Base-by-base conservation (phyloP, 495 filamentous ascomycete genomes). In the Talaromyces proteolyticus region DNA sequence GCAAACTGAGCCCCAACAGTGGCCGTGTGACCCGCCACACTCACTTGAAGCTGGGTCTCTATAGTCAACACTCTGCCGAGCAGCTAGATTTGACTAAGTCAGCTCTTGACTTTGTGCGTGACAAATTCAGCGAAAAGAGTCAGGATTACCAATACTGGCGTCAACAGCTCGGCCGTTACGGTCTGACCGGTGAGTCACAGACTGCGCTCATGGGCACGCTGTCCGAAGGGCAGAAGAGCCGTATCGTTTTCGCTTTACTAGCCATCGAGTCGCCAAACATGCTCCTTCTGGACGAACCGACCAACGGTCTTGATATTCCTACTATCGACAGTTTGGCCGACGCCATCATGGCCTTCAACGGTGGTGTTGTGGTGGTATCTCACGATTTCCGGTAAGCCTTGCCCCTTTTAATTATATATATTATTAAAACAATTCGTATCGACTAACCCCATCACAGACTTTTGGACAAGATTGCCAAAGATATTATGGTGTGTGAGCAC, bases 121-220 rank as follows among this genome's bases (percentile, higher is more conserved):
- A 97, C 75, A 95, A 93, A 74, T 96, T 95, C 74, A 67, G 74
- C 52, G 76, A 85, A 56, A 88, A 91, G 70, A 86, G 79, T 50
- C 93, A 99, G 65, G 93, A 99, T 64, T 96, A 95, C 80, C 93
- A 99, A 73, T 99, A 95, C 77, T 99, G 93, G 93, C 79, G 93
- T 60, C 94, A 97, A 73, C 90, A 93, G 75, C 87, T 99, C 21
- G 93, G 93, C 56, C 79, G 83, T 55, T 99, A 97, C 62, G 93
- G 93, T 64, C 77, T 99, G 43, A 85, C 79, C 23, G 93, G 93
- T 63, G 89, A 96, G 53, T 71, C 89, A 47, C 93, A 99, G 77
- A 99, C 94, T 16, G 91, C 93, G 48, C 77, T 96, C 57, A 99
- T 99, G 81, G 93, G 93, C 47, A 99, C 93, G 11, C 72, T 99